Conservation (phyloP, 352 stramenopile genomes). For the Elongisporangium senticosum region DNA sequence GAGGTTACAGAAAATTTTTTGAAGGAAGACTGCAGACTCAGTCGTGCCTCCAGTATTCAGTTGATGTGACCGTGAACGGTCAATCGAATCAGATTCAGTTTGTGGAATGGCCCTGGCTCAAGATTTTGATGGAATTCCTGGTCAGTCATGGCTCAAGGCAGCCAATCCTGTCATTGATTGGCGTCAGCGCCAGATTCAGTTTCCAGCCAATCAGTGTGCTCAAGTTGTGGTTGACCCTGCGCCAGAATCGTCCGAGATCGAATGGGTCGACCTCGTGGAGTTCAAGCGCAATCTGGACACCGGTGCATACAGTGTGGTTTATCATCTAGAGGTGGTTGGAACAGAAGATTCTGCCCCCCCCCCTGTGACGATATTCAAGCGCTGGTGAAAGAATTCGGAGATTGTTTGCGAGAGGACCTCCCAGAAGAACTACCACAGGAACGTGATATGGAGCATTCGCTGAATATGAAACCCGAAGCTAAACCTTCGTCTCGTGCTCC, state of each 20-base stretch:
- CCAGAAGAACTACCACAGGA: conserved; percentile 7
- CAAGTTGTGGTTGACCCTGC: too few species aligned
- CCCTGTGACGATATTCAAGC: conserved; percentile 1
- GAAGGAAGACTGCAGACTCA: conserved; percentile 6
- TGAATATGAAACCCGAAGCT: conserved; percentile 3
- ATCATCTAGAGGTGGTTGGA: conserved; percentile 5
- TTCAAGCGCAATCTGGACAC: conserved; percentile 6
- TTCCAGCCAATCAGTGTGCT: too few species aligned
- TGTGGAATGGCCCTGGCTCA: conserved; percentile 9
- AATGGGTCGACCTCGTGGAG: conserved; percentile 6
- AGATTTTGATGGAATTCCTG: conserved; percentile 10
- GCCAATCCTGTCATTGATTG: conserved; percentile 9
- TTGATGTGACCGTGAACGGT: conserved; percentile 6
- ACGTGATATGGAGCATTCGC: conserved; percentile 5
- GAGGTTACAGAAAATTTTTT: conserved; percentile 5
- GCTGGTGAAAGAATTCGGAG: conserved; percentile 6
- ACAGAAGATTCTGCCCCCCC: too few species aligned
- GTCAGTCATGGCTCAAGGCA: conserved; percentile 3
- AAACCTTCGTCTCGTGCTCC: background rate
- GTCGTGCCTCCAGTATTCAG: conserved; percentile 2
- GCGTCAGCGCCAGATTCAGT: background rate
- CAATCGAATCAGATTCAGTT: conserved; percentile 3
- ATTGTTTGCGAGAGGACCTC: conserved; percentile 5
- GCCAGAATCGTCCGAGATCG: conserved; percentile 1
- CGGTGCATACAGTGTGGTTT: conserved; percentile 5